Evolutionary conservation across 257 asterid species (phyloP).

Genomic region (Nicotiana tomentosiformis): DNA sequence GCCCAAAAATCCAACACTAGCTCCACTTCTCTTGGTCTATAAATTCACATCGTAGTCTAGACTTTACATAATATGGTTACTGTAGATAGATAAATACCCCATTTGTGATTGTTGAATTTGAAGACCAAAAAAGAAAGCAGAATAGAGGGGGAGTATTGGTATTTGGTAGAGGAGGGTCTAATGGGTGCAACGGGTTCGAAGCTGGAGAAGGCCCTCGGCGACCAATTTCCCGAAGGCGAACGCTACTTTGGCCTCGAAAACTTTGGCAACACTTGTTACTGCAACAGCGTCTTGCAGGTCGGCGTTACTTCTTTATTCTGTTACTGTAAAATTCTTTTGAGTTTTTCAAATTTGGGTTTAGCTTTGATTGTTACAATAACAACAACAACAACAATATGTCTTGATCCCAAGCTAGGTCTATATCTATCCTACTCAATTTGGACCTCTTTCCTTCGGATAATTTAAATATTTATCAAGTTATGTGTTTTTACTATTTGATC

Average conservation of each 20-base stretch:
- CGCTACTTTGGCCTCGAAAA: constrained; percentile 70
- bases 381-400: not conserved
- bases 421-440: not conserved
- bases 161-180: constrained; percentile 53
- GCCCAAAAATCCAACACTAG: not conserved
- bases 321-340: not conserved
- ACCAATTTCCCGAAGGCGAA: constrained; percentile 74
- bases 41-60: not conserved
- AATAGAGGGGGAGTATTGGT: constrained; percentile 66
- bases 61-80: too few species aligned
- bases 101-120: not conserved
- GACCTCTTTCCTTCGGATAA: not conserved
- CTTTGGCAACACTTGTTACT: constrained; percentile 69
- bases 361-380: not conserved
- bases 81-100: not conserved
- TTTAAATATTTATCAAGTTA: not conserved
- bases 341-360: not conserved
- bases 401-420: not conserved
- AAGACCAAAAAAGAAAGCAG: constrained; percentile 8
- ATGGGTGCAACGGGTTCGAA: constrained; percentile 73
- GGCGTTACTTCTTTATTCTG: not conserved
- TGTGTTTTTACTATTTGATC: constrained; percentile 2
- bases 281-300: constrained; percentile 70
- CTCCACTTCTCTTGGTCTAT: not conserved
- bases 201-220: constrained; percentile 69